Base-by-base conservation (phyloP, 495 filamentous ascomycete genomes). In the Podospora appendiculata region DNA sequence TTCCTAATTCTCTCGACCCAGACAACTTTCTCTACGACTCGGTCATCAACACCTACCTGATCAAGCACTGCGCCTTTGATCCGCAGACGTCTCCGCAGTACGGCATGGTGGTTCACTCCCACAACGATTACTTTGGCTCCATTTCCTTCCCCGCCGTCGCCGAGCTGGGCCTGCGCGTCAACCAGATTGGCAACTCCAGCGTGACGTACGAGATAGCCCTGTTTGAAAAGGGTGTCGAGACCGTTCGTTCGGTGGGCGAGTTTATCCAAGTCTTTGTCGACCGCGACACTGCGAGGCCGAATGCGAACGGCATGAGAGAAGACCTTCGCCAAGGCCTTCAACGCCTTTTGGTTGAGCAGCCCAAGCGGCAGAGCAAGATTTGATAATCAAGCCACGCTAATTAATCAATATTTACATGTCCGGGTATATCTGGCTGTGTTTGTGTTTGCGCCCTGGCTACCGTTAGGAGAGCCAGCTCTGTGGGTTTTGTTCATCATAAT, bases 191-290 rank as follows among this genome's bases (percentile, higher is more conserved):
- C 2, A 87, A 81, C 56, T 90, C 87, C 14, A 95, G 89, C 59
- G 91, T 93, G n/a, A 86, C 83, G 8, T 98, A 95, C 64, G 92
- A 98, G 60, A 79, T 95, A 35, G 92, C 85, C 4, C 79, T 98
- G 11, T 96, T 96, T 57, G 85, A 88, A 60, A 74, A 79, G 52
- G 89, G 81, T 0, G 69, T 83, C 36, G 82, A 88, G n/a, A 71
- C 77, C 33, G 88, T 91, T 3, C 88, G 85, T 64, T 87, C 89
- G 48, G 89, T 96, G 4, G 93, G 92, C 0, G 85, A 83, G 50
- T 90, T 93, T 64, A 80, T 86, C 8, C 92, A 96, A 70, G 92
- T 96, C 10, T 96, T 90, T 70, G 88, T 94, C 11, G 79, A 88
- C 50, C 79, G 87, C 54, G 76, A 80, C 45, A 86, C 77, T 13